These are phyloP conservation scores for Suillus subluteus DNA, from an alignment of 768 basidiomycete genomes.

Conservation along the genomic window DNA sequence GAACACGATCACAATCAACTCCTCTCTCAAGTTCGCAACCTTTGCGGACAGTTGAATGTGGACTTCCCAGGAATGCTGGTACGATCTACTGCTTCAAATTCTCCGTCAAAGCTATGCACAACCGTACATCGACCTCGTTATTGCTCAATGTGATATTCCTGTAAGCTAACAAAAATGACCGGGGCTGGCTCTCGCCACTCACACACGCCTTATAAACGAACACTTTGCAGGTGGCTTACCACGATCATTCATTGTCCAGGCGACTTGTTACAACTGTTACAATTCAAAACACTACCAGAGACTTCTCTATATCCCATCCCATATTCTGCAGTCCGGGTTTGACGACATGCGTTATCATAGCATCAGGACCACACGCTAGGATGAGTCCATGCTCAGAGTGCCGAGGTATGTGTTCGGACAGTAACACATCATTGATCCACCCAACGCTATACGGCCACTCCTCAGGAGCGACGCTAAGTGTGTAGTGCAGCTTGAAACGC, in stretches of 20 bases:
- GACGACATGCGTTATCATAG: slow-evolving; percentile 38
- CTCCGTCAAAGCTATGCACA: neutral
- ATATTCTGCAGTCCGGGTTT: slow-evolving; percentile 34
- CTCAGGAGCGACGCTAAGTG: slow-evolving; percentile 37
- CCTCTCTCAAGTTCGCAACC: neutral
- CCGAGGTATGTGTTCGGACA: slow-evolving; percentile 43
- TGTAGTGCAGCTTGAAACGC: slow-evolving; percentile 48
- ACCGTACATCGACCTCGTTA: neutral
- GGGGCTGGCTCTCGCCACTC: neutral
- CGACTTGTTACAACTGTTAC: neutral
- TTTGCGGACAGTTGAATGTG: neutral
- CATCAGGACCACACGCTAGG: slow-evolving; percentile 54
- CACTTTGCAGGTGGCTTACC: neutral
- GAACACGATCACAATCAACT: neutral
- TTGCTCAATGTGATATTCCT: neutral
- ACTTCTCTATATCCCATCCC: slow-evolving; percentile 41
- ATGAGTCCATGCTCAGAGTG: slow-evolving; percentile 44
- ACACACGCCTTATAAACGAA: neutral
- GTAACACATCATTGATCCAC: slow-evolving; percentile 42
- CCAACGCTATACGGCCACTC: slow-evolving; percentile 47
- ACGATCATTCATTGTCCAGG: neutral
- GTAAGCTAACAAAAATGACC: neutral
- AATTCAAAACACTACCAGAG: slow-evolving; percentile 40
- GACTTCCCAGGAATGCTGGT: neutral
- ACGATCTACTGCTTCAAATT: neutral